Evolutionary conservation across 1,139 yeast genomes (phyloP).

Genomic region (Candida glucosophila): DNA sequence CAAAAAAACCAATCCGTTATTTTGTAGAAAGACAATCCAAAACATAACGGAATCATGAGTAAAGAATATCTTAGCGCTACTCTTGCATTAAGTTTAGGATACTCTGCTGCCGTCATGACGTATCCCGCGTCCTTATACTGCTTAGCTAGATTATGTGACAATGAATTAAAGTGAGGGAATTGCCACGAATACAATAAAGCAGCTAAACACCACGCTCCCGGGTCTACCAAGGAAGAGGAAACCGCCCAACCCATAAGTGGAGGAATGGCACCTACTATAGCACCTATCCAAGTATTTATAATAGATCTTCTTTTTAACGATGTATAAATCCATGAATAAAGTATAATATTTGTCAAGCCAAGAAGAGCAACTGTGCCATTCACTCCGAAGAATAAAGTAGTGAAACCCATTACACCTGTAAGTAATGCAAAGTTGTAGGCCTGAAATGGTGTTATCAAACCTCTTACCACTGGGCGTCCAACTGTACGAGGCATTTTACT

Average conservation of each 20-base stretch:
- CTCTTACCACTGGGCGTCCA: constrained; percentile 85
- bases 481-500: constrained; percentile 83
- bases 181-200: constrained; percentile 94
- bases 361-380: constrained; percentile 75
- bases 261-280: constrained; percentile 95
- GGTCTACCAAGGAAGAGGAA: constrained; percentile 68
- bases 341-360: constrained; percentile 68
- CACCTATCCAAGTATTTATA: constrained; percentile 96
- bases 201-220: constrained; percentile 95
- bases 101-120: constrained; percentile 91
- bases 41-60: constrained; percentile 87
- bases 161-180: constrained; percentile 93
- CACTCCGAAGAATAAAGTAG: constrained; percentile 68
- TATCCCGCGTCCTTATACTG: constrained; percentile 92
- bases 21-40: constrained; percentile 69
- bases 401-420: constrained; percentile 64
- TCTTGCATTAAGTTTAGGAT: constrained; percentile 86
- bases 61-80: constrained; percentile 86
- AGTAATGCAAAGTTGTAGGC: constrained; percentile 75
- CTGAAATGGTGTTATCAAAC: constrained; percentile 62
- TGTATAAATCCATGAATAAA: constrained; percentile 87
- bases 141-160: constrained; percentile 78
- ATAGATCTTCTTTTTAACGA: constrained; percentile 80
- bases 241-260: constrained; percentile 99
- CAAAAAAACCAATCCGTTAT: constrained; percentile 80